These are phyloP conservation scores for Telfairia occidentalis DNA, from an alignment of 331 rosid genomes.

Conservation along the genomic window DNA sequence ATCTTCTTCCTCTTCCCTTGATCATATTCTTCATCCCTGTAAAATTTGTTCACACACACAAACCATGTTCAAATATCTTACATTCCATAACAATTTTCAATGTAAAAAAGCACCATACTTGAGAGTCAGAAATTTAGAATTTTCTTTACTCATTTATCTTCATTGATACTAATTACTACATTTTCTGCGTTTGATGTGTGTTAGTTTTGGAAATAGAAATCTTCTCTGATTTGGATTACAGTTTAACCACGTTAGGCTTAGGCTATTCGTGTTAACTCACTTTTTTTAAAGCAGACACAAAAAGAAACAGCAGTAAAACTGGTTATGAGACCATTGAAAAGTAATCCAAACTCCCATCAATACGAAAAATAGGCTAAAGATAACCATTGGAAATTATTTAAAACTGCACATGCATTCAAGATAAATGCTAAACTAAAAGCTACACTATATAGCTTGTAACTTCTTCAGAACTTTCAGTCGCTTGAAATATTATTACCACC, in stretches of 20 bases:
- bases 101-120: not conserved
- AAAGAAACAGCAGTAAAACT: not conserved
- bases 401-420: not conserved
- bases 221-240: not conserved
- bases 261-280: not conserved
- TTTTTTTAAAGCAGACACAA: not conserved
- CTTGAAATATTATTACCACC: not conserved
- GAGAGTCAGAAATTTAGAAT: not conserved
- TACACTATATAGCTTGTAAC: not conserved
- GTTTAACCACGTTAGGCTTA: not conserved
- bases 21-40: constrained; percentile 89
- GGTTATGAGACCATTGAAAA: not conserved
- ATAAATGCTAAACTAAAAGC: not conserved
- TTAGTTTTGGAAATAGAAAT: not conserved
- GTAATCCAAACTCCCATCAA: not conserved
- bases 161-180: not conserved
- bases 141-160: not conserved
- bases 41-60: constrained; percentile 3
- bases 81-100: not conserved
- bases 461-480: not conserved
- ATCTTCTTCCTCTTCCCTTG: constrained; percentile 78
- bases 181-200: not conserved
- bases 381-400: not conserved
- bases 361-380: not conserved
- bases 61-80: not conserved